Percentiles rank a stretch among this genome's conserved stretches.
Evolutionary conservation across 2,329 filamentous ascomycete genomes (phyloP).

Genomic region (Metarhizium album): DNA sequence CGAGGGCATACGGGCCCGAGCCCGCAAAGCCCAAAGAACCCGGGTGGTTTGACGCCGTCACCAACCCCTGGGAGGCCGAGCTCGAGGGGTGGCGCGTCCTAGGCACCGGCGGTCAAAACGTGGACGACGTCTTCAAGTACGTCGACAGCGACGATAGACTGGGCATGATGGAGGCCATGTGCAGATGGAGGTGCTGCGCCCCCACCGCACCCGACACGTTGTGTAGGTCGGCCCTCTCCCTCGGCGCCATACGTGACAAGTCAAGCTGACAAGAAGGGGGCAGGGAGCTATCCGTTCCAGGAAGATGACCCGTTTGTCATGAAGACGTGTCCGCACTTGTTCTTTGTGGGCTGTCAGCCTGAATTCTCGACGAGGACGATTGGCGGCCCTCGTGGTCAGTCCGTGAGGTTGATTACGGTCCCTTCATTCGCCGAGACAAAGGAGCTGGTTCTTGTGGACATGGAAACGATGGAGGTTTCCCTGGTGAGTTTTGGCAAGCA

Average conservation of each 20-base stretch:
- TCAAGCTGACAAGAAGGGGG: background rate
- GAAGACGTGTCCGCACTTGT: constrained; percentile 76
- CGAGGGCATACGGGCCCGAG: constrained; percentile 54
- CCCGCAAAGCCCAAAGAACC: constrained; percentile 29
- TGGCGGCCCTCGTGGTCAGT: constrained; percentile 54
- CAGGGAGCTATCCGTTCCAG: constrained; percentile 94
- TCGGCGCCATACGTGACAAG: background rate
- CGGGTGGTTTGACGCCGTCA: constrained; percentile 79
- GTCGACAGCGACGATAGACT: constrained; percentile 66
- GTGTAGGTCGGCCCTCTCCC: constrained; percentile 48
- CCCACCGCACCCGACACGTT: constrained; percentile 94
- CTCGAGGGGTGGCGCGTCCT: constrained; percentile 83
- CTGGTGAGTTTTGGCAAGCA: constrained; percentile 45
- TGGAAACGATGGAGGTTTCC: constrained; percentile 73
- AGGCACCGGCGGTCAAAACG: constrained; percentile 81
- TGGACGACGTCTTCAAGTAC: constrained; percentile 91
- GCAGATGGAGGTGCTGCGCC: constrained; percentile 81
- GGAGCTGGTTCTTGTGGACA: constrained; percentile 73
- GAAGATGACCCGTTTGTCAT: constrained; percentile 87
- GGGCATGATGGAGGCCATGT: constrained; percentile 88
- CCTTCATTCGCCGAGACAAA: constrained; percentile 71
- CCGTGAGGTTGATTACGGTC: constrained; percentile 68
- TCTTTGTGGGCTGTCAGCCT: constrained; percentile 79
- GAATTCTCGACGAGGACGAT: constrained; percentile 64
- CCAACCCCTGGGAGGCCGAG: constrained; percentile 88